These are phyloP conservation scores for Talaromyces piceae DNA, from an alignment of 2,329 filamentous ascomycete genomes.

Conservation along the genomic window DNA sequence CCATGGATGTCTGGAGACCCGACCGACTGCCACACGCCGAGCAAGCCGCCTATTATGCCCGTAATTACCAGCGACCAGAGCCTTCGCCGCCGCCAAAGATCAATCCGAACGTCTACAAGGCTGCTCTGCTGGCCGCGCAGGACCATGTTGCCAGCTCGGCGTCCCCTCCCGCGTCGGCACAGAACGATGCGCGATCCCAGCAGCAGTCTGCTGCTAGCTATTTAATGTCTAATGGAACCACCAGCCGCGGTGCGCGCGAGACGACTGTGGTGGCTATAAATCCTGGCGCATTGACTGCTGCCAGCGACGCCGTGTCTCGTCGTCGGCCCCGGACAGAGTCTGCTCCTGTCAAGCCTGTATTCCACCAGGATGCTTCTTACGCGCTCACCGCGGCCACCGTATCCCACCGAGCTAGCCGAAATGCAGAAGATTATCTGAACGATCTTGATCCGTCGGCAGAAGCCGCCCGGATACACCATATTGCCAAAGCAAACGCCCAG, in stretches of 20 bases:
- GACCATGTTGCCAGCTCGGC: slow-evolving; percentile 19
- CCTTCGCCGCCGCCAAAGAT: slow-evolving; percentile 40
- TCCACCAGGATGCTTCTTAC: slow-evolving; percentile 42
- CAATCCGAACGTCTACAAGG: slow-evolving; percentile 63
- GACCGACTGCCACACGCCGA: slow-evolving; percentile 54
- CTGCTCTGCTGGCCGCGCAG: slow-evolving; percentile 57
- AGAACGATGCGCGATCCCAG: slow-evolving; percentile 16
- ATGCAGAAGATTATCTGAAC: slow-evolving; percentile 39
- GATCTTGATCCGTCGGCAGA: slow-evolving; percentile 40
- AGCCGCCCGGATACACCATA: slow-evolving; percentile 55
- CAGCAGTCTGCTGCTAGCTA: slow-evolving; percentile 57
- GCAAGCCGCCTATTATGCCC: slow-evolving; percentile 51
- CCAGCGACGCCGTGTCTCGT: slow-evolving; percentile 65
- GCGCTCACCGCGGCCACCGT: slow-evolving; percentile 66
- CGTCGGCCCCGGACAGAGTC: slow-evolving; percentile 58
- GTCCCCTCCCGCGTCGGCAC: slow-evolving; percentile 4
- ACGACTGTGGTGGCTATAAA: slow-evolving; percentile 36
- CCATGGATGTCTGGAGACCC: slow-evolving; percentile 50
- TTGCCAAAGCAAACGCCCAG: slow-evolving; percentile 61
- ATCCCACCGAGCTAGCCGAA: slow-evolving; percentile 46
- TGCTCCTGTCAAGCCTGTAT: slow-evolving; percentile 42
- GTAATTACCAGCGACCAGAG: slow-evolving; percentile 46
- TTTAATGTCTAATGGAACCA: slow-evolving; percentile 20
- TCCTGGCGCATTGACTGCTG: slow-evolving; percentile 64
- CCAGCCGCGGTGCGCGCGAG: slow-evolving; percentile 41